Evolutionary conservation across 2,329 filamentous ascomycete species (phyloP), one percentile per base, ranked within the genome.

Genomic region (Knufia petricola): DNA sequence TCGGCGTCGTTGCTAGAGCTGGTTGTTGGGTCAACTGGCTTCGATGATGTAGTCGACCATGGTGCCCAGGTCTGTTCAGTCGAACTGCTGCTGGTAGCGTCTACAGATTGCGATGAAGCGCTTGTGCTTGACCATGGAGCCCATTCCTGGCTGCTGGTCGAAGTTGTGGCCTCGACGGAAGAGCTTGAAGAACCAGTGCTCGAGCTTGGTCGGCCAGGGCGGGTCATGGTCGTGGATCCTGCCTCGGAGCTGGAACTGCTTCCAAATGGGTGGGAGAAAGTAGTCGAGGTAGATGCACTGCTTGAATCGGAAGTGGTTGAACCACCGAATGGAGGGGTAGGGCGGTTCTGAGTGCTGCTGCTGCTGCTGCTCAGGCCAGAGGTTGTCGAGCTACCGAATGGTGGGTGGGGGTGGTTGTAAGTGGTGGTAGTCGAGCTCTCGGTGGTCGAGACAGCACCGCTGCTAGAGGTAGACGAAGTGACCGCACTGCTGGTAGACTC

Each of bases 381-480:
- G 17, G 6, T n/a, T 37, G 34, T n/a, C 13, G 17, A n/a, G n/a
- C n/a, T n/a, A n/a, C n/a, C n/a, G n/a, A n/a, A n/a, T n/a, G n/a
- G n/a, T n/a, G n/a, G n/a, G 13, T n/a, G 15, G 17, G 15, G 17
- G 6, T n/a, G 6, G 34, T n/a, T 7, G 17, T 24, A 24, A 9
- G 30, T 21, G 17, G 43, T 46, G 32, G 43, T 46, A 13, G 43
- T 36, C 28, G 43, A 15, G 43, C 30, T 38, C 19, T 19, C 9
- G 32, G 31, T 38, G 19, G 45, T 30, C 8, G 43, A 38, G 1
- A 46, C 46, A 34, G 34, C 48, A 8, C 21, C 24, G 39, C 26
- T 52, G 40, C 34, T 49, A 12, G 45, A 43, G n/a, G 40, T 49
- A 10, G 48, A 51, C 3, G 44, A 49, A 13, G 19, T 40, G 30